These are phyloP conservation scores for Datisca glomerata DNA, from an alignment of 306 rosid species.

Conservation along the genomic window DNA sequence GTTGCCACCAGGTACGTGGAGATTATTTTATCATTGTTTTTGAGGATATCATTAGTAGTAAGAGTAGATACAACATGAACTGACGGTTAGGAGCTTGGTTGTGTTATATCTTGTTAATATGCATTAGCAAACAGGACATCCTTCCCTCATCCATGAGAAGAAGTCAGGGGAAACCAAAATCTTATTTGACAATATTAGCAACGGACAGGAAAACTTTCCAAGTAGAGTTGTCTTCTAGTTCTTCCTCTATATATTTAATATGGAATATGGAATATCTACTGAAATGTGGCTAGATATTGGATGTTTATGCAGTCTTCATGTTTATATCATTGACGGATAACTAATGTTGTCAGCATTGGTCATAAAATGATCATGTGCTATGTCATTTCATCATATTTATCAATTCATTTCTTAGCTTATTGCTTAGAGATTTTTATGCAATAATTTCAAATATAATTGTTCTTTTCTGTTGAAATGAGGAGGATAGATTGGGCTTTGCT, in stretches of 20 bases:
- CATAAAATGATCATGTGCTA: not conserved
- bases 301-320: not conserved
- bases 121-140: too few species aligned
- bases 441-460: not conserved
- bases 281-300: not conserved
- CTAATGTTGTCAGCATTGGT: not conserved
- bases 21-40: constrained; percentile 6
- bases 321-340: not conserved
- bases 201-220: too few species aligned
- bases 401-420: not conserved
- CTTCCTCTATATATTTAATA: too few species aligned
- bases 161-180: too few species aligned
- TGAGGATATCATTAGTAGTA: too few species aligned
- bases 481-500: not conserved
- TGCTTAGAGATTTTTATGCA: not conserved
- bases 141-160: too few species aligned
- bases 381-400: not conserved
- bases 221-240: not conserved
- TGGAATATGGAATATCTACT: not conserved
- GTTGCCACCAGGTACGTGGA: constrained; percentile 84
- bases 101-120: too few species aligned
- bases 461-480: not conserved
- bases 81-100: too few species aligned
- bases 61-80: too few species aligned
- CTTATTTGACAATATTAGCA: too few species aligned